Percentiles rank a stretch among this genome's conserved stretches.
Conservation (phyloP, 163 green algal genomes). For the Chlorella variabilis region DNA sequence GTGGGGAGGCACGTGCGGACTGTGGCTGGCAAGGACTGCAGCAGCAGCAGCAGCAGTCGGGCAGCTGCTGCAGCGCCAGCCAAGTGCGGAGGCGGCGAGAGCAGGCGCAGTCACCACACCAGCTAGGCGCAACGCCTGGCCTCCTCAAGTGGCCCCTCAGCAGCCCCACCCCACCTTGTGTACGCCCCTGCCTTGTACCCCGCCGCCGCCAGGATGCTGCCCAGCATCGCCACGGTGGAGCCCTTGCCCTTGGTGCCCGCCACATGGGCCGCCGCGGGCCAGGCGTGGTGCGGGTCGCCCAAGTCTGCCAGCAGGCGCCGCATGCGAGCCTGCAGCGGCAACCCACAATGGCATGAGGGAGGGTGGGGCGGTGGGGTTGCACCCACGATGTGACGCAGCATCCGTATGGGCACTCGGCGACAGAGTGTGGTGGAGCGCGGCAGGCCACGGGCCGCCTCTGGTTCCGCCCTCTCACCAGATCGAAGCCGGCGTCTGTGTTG, state of each 20-base stretch:
- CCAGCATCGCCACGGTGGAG: slow-evolving; percentile 76
- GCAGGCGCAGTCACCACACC: too few relatives aligned
- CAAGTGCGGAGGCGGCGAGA: too few relatives aligned
- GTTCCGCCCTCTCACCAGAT: too few relatives aligned
- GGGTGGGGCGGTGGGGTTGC: too few relatives aligned
- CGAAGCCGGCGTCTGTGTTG: slow-evolving; percentile 58
- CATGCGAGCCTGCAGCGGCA: slow-evolving; percentile 60
- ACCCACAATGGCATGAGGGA: background rate
- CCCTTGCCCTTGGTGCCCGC: slow-evolving; percentile 93
- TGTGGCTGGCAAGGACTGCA: background rate
- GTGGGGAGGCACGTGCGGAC: background rate
- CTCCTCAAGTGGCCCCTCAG: too few relatives aligned
- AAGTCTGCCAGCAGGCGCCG: slow-evolving; percentile 63
- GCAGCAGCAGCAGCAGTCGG: background rate
- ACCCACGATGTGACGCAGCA: too few relatives aligned
- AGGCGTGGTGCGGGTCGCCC: slow-evolving; percentile 67
- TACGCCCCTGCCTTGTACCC: slow-evolving; percentile 82
- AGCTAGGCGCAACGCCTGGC: too few relatives aligned
- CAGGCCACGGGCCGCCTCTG: too few relatives aligned
- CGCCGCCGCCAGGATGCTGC: slow-evolving; percentile 63
- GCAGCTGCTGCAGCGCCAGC: background rate
- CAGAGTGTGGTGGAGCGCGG: too few relatives aligned
- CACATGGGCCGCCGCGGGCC: slow-evolving; percentile 70
- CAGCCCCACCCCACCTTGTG: slow-evolving; percentile 76
- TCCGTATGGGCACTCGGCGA: too few relatives aligned